Evolutionary conservation across 768 basidiomycete species (phyloP), one percentile per base, ranked within the genome.

Genomic region (Leccinum arenicola): DNA sequence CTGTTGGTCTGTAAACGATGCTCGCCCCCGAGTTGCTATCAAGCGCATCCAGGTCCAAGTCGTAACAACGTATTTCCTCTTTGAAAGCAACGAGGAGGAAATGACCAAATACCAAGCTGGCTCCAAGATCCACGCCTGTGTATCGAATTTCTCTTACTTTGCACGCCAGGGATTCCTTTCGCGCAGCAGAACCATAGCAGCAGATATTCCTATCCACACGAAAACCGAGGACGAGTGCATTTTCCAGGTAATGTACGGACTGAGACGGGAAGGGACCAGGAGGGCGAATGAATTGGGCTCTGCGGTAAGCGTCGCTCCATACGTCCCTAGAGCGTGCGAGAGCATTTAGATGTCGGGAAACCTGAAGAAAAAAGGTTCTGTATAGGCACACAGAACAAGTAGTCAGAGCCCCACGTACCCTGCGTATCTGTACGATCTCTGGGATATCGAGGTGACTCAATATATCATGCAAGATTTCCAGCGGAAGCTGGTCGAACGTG

Each of bases 241-340:
- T 35, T 58, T 69, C 68, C 10, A 69, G 50, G 27, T 63, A 63
- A 27, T 15, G 35, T 6, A 59, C 55, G 4, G 60, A 56, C 21
- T 68, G 66, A 1, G 51, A 61, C 35, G 23, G 55, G 14, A 61
- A 60, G 12, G 66, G 68, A 0, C 68, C 68, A 1, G 68, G 64
- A 25, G 59, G 66, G 21, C 52, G 52, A 53, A 68, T 19, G 17
- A 65, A 58, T 5, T 47, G 19, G 45, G 58, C 54, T 0, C 25
- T 57, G 47, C 68, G 58, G 57, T 67, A 67, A 23, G 53, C 55
- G 7, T 59, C 23, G 10, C 58, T 56, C 68, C 68, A 69, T 15
- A 70, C 15, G 4, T 52, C 50, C 54, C 56, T 63, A 29, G 9
- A 23, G 29, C 47, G 49, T 53, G 54, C 65, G 1, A 55, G 23